Evolutionary conservation across 257 asterid genomes (phyloP), one percentile per base, ranked within the genome.

Genomic region (Agastache rugosa): DNA sequence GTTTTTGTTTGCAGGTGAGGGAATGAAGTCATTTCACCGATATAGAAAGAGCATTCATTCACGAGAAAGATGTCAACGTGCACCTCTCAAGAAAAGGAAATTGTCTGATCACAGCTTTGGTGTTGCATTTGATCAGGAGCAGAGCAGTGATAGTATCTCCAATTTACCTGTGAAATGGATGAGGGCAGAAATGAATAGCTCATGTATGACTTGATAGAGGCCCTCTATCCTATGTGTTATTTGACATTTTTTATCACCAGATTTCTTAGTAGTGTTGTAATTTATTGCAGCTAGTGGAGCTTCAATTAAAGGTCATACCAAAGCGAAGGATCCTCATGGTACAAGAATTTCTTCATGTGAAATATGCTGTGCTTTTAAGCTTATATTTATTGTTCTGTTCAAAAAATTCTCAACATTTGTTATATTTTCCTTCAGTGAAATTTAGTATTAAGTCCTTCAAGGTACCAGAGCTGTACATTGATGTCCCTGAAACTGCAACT

Each of bases 381-480:
- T 77, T 45, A 50, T 11, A 63, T 34, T 37, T 59, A 25, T 54
- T 67, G 37, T 47, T 61, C 29, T 53, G 14, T 16, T 53, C 12
- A 44, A 35, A 58, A 76, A 11, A 4, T 67, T 68, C 73, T 79
- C n/a, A 80, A 51, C 8, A 7, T 15, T 14, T 62, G 9, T 78
- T 73, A 1, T 72, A 41, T 79, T 11, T 42, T 65, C 53, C 47
- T 71, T 73, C 95, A 95, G 99, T 95, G 79, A 86, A 81, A 80
- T 76, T 95, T 62, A 92, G 97, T 85, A 95, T 95, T 31, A 92
- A 92, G 84, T 91, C 99, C 70, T 95, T 95, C 86, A 89, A 77
- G 88, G 94, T 95, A 81, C 99, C 99, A 37, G 99, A 95, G 85
- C 94, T 95, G 63, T 89, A 82, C 79, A 77, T 95, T 25, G 99